A percentile compares a stretch with the other conserved stretches of the same genome.
phyloP scores from a whole-genome alignment of 192 early-diverging fungal genomes.

The Podila epicladia region DNA sequence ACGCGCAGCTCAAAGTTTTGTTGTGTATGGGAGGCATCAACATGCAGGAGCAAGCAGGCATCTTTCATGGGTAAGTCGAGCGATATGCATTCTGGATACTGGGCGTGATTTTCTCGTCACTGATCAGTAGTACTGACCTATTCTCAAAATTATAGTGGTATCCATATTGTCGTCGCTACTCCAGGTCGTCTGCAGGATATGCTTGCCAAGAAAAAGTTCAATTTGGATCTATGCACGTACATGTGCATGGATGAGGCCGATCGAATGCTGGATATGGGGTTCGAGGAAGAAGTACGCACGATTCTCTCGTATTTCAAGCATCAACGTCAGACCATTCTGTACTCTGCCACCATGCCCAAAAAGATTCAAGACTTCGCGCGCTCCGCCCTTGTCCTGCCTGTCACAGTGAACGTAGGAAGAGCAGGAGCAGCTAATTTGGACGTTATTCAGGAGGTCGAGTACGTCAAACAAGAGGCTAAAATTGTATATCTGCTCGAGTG shows the following conservation, averaged over 20 bases:
- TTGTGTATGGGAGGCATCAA: slow-evolving; percentile 96
- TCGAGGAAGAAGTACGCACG: slow-evolving; percentile 96
- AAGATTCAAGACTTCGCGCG: slow-evolving; percentile 98
- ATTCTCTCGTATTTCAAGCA: slow-evolving; percentile 96
- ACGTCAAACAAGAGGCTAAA: slow-evolving; percentile 95
- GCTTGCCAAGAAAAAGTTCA: slow-evolving; percentile 87
- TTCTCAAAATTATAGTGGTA: slow-evolving; percentile 58
- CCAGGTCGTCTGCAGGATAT: slow-evolving; percentile 96
- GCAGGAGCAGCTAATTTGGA: slow-evolving; percentile 97
- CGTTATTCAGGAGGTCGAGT: slow-evolving; percentile 98
- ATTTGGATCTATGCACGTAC: slow-evolving; percentile 87
- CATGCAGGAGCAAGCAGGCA: slow-evolving; percentile 87
- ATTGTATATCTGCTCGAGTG: slow-evolving; percentile 95
- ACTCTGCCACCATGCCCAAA: slow-evolving; percentile 97
- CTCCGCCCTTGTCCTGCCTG: slow-evolving; percentile 86
- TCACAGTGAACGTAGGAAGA: slow-evolving; percentile 97
- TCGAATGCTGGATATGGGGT: slow-evolving; percentile 99
- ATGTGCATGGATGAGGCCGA: slow-evolving; percentile 98
- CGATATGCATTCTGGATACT: neutral
- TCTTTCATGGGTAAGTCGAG: slow-evolving; percentile 63
- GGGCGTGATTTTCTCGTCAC: neutral
- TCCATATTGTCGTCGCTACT: slow-evolving; percentile 96
- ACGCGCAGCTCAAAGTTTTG: slow-evolving; percentile 78
- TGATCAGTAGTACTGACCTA: too few species aligned
- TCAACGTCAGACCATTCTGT: slow-evolving; percentile 97